Evolutionary conservation across 306 rosid genomes (phyloP).

Genomic region (Malus sylvestris): DNA sequence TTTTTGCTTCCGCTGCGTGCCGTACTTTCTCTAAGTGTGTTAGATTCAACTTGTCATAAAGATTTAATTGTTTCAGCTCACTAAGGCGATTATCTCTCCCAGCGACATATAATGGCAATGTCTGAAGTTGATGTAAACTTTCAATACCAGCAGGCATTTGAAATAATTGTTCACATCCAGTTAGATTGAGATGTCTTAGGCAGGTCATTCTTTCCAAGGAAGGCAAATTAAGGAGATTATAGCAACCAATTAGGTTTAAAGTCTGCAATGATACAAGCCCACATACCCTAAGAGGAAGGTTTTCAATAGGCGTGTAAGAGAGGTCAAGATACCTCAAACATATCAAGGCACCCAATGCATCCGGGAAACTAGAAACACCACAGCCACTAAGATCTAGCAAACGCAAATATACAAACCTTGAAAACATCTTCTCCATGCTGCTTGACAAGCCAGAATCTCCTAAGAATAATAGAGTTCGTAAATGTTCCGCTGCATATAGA

Average conservation of each 20-base stretch:
- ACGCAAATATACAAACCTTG: neutral
- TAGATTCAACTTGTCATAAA: neutral
- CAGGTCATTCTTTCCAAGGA: neutral
- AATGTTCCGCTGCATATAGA: neutral
- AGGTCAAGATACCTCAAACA: conserved; percentile 16
- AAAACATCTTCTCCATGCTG: neutral
- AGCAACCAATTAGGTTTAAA: neutral
- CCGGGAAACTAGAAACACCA: neutral
- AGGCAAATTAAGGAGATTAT: neutral
- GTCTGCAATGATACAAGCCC: conserved; percentile 1
- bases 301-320: neutral
- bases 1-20: neutral
- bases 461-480: neutral
- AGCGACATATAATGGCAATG: neutral
- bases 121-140: neutral
- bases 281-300: no score
- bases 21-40: neutral
- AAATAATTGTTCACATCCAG: neutral
- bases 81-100: neutral
- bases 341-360: neutral
- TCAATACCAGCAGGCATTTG: accelerated
- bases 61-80: neutral
- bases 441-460: neutral
- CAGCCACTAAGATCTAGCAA: neutral
- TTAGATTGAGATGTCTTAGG: neutral